Percentiles rank a stretch among this genome's conserved stretches.
Evolutionary conservation across 1,284 basidiomycete genomes (phyloP).

Genomic region (Ceratobasidium sp.): DNA sequence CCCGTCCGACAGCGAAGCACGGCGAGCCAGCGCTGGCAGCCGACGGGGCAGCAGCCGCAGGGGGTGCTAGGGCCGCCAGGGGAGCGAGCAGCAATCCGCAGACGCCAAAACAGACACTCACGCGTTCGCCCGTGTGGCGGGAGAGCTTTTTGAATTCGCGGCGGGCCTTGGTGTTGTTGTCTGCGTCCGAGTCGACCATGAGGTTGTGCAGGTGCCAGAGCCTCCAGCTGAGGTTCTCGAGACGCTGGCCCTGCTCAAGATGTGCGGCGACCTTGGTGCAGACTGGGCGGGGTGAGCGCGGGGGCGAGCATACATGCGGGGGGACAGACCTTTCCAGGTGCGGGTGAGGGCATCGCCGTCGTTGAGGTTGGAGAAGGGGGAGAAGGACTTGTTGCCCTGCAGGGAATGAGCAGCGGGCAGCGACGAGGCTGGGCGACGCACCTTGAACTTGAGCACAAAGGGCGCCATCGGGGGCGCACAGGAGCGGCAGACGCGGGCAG

Average conservation of each 20-base stretch:
- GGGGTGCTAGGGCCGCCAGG: background rate
- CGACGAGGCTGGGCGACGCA: slow-evolving; percentile 18
- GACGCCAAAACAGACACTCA: slow-evolving; percentile 52
- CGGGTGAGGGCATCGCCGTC: slow-evolving; percentile 83
- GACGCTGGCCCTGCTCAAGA: slow-evolving; percentile 80
- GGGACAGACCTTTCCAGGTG: slow-evolving; percentile 72
- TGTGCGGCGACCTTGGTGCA: slow-evolving; percentile 66
- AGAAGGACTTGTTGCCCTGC: slow-evolving; percentile 89
- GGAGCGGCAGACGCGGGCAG: slow-evolving; percentile 3
- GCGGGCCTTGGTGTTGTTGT: slow-evolving; percentile 75
- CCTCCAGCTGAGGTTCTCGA: slow-evolving; percentile 87
- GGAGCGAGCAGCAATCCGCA: background rate
- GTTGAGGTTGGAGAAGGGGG: slow-evolving; percentile 84
- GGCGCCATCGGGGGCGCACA: slow-evolving; percentile 46
- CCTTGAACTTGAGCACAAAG: slow-evolving; percentile 52
- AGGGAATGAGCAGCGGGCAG: slow-evolving; percentile 14
- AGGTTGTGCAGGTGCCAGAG: slow-evolving; percentile 88
- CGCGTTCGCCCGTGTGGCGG: slow-evolving; percentile 84
- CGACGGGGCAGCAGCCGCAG: background rate
- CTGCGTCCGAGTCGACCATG: slow-evolving; percentile 79
- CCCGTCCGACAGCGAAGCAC: slow-evolving; percentile 1
- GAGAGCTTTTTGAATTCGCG: slow-evolving; percentile 87
- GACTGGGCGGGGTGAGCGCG: slow-evolving; percentile 54
- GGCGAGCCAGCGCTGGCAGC: background rate
- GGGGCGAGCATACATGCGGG: background rate